These are phyloP conservation scores for Kodamaea neixiangensis DNA, from an alignment of 805 yeast genomes.

Conservation along the genomic window DNA sequence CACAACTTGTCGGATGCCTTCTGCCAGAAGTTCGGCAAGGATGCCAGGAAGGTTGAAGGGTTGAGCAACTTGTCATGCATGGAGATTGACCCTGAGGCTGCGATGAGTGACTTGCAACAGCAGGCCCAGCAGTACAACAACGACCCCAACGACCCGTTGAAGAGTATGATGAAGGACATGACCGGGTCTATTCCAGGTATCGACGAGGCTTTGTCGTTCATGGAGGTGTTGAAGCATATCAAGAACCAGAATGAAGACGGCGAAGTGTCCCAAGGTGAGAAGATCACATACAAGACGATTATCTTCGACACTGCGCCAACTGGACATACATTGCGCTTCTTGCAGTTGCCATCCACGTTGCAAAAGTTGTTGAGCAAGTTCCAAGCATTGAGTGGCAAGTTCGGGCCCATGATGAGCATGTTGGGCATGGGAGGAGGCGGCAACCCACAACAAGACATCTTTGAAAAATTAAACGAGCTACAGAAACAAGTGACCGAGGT, in stretches of 20 bases:
- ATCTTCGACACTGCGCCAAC: constrained; percentile 99
- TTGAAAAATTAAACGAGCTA: constrained; percentile 75
- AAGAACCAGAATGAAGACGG: constrained; percentile 59
- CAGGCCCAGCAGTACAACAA: constrained; percentile 58
- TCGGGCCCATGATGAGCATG: constrained; percentile 87
- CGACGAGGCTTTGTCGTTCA: constrained; percentile 95
- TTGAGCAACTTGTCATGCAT: constrained; percentile 86
- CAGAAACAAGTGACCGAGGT: constrained; percentile 83
- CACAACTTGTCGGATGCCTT: constrained; percentile 97
- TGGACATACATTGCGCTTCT: constrained; percentile 93
- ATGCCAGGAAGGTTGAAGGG: constrained; percentile 92
- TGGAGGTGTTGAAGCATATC: constrained; percentile 97
- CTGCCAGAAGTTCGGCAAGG: constrained; percentile 97
- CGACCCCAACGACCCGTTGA: constrained; percentile 64
- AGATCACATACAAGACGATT: constrained; percentile 68
- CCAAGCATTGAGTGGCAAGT: constrained; percentile 77
- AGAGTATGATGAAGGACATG: constrained; percentile 80
- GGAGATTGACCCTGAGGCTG: constrained; percentile 97
- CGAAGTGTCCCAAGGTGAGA: constrained; percentile 16
- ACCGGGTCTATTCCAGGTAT: constrained; percentile 97
- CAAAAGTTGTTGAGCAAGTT: constrained; percentile 86
- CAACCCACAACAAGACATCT: constrained; percentile 67
- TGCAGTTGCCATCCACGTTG: constrained; percentile 90
- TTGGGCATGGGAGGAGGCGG: constrained; percentile 81
- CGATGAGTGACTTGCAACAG: constrained; percentile 78